Evolutionary conservation across 2,329 filamentous ascomycete genomes (phyloP).

Genomic region (Pseudogymnoascus sp.): DNA sequence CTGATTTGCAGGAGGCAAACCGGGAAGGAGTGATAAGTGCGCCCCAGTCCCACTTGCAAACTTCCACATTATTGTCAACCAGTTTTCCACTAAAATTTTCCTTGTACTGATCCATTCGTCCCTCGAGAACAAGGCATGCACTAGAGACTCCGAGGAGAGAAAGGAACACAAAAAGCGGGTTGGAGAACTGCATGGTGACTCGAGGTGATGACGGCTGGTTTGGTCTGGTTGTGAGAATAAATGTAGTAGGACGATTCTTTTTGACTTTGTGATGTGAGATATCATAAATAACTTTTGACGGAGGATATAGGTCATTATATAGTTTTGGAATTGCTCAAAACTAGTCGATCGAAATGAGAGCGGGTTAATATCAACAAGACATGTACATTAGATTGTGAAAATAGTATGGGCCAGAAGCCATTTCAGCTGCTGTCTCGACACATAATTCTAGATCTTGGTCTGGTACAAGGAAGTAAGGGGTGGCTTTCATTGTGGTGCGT

Average conservation of each 20-base stretch:
- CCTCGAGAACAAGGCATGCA: background rate
- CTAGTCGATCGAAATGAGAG: background rate
- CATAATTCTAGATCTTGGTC: background rate
- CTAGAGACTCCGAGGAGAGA: background rate
- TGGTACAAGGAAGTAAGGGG: background rate
- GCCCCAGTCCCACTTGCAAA: background rate
- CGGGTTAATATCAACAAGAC: background rate
- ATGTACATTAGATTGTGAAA: background rate
- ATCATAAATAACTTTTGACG: background rate
- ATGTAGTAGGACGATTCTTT: background rate
- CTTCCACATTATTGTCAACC: background rate
- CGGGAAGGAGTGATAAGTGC: background rate
- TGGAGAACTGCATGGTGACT: background rate
- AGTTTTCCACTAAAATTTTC: background rate
- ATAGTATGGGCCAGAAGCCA: background rate
- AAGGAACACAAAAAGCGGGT: background rate
- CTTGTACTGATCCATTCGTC: background rate
- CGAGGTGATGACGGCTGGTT: background rate
- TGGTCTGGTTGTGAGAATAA: background rate
- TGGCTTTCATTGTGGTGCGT: background rate
- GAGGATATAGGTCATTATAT: background rate
- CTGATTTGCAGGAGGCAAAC: background rate
- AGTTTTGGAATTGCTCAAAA: background rate
- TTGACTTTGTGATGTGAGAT: background rate
- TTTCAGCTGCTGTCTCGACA: background rate